A percentile compares a stretch with the other conserved stretches of the same genome.
Conservation (phyloP, 768 basidiomycete genomes). For the Boletus eberwhitei region DNA sequence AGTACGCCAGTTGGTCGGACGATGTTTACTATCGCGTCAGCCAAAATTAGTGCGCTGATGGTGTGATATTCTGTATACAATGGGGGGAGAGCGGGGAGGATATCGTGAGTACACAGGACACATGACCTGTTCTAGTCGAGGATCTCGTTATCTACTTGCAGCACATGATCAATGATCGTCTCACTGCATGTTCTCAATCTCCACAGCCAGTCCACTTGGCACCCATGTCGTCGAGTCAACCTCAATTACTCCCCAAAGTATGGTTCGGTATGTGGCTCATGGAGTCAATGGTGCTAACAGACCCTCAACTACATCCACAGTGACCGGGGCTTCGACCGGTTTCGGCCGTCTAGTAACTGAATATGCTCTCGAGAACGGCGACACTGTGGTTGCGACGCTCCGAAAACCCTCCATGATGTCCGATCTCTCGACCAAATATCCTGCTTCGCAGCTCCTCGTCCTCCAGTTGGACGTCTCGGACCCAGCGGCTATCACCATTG, state of each 20-base stretch:
- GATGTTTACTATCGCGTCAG: constrained; percentile 18
- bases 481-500: constrained; percentile 29
- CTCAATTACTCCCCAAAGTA: constrained; percentile 10
- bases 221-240: background rate
- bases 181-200: background rate
- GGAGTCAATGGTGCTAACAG: background rate
- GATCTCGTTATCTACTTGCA: background rate
- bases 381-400: constrained; percentile 42
- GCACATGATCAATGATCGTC: background rate
- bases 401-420: constrained; percentile 37
- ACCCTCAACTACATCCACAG: constrained; percentile 22
- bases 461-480: constrained; percentile 42
- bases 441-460: constrained; percentile 35
- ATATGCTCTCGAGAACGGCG: constrained; percentile 36
- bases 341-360: constrained; percentile 38
- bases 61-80: background rate
- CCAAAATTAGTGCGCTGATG: constrained; percentile 5
- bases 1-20: constrained; percentile 29
- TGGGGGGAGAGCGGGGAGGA: no score
- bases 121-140: background rate
- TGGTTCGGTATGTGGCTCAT: constrained; percentile 21
- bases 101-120: background rate
- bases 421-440: constrained; percentile 30
- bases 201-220: background rate
- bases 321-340: constrained; percentile 41